Evolutionary conservation across 495 filamentous ascomycete species (phyloP), one percentile per base, ranked within the genome.

Genomic region (Penicillium bovifimosum): DNA sequence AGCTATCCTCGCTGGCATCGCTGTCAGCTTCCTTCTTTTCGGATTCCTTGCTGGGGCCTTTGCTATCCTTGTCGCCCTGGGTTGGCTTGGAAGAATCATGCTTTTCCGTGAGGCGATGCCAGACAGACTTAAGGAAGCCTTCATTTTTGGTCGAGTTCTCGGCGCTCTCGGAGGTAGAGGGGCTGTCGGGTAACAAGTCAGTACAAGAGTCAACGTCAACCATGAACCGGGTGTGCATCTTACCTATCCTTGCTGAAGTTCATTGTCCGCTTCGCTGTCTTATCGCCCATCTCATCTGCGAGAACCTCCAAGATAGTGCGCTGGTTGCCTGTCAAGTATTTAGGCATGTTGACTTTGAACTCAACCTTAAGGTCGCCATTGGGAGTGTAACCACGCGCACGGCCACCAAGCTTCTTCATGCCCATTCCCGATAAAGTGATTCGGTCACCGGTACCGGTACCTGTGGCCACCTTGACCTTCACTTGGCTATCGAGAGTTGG

Each of bases 321-420:
- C 73, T 97, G 92, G 69, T 93, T 96, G 17, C 81, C 74, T 18
- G 82, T 89, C 60, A 98, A 75, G 61, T 90, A 95, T 70, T 95
- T 96, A 10, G 93, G 93, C 89, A 96, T 95, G 27, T 80, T 67
- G 11, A 98, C 88, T 73, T 90, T 92, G 76, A 95, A 97, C 67
- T 97, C 95, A 7, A 98, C 90, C 60, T 81, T 85, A 27, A 97
- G 70, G 58, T 98, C 95, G 61, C 91, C 91, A n/a, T 67, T 70
- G 6, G 75, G 70, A 41, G 43, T 68, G 52, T 71, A 71, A 31
- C 70, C 77, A 42, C 79, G 77, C n/a, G 73, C 60, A 9, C 80
- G 72, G 24, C 71, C 69, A 40, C 72, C 69, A 31, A 97, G 71
- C 60, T 85, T 87, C 69, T 86, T 88, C 93, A 98, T 96, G 32